Evolutionary conservation across 2,329 filamentous ascomycete genomes (phyloP).

Genomic region (Lasiodiplodia gonubiensis): DNA sequence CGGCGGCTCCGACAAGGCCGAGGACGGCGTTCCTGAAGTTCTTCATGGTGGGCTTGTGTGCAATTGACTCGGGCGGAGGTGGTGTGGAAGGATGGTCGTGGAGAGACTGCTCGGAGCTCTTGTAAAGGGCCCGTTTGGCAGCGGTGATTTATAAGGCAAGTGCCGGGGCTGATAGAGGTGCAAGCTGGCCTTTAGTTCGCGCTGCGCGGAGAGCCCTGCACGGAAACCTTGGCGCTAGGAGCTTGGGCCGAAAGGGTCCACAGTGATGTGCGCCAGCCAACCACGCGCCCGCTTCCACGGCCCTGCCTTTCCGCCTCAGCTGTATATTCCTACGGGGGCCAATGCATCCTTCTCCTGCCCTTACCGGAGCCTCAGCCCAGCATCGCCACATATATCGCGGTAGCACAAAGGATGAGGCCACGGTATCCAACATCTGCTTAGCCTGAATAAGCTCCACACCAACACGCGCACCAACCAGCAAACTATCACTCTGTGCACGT

Average conservation of each 20-base stretch:
- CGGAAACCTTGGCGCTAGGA: slow-evolving; percentile 26
- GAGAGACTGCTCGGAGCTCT: slow-evolving; percentile 23
- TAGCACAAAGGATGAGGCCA: slow-evolving; percentile 10
- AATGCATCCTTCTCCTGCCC: not conserved
- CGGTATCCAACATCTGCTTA: slow-evolving; percentile 12
- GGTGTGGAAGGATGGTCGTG: slow-evolving; percentile 6
- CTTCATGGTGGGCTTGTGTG: slow-evolving; percentile 30
- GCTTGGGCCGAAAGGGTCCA: slow-evolving; percentile 27
- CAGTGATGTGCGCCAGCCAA: not conserved
- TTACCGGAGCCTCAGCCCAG: slow-evolving; percentile 1
- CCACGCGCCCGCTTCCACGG: slow-evolving; percentile 6
- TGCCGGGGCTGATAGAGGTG: slow-evolving; percentile 19
- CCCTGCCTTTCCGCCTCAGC: slow-evolving; percentile 5
- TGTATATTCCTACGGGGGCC: not conserved
- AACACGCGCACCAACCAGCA: not conserved
- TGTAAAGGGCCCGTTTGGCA: slow-evolving; percentile 9
- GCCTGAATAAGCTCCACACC: slow-evolving; percentile 16
- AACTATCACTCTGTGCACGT: not conserved
- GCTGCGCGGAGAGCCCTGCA: slow-evolving; percentile 19
- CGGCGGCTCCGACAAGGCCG: slow-evolving; percentile 58
- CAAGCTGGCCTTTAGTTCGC: slow-evolving; percentile 27
- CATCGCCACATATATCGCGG: not conserved
- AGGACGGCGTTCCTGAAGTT: slow-evolving; percentile 37
- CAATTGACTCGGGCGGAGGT: slow-evolving; percentile 15
- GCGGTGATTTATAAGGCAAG: slow-evolving; percentile 26